Conservation (phyloP, 2,329 filamentous ascomycete genomes). For the Alternaria postmessia region DNA sequence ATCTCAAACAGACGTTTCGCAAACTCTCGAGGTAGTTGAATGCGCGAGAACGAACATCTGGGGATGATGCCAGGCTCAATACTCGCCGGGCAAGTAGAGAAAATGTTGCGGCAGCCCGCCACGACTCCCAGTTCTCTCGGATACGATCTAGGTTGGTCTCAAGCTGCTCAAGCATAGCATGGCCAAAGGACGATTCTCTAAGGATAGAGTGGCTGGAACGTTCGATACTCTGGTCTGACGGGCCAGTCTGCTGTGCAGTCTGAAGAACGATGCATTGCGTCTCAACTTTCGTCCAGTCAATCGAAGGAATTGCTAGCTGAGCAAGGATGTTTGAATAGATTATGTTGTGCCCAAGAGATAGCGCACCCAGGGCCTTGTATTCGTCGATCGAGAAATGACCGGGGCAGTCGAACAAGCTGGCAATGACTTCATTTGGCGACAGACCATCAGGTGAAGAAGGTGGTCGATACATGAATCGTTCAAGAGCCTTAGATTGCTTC, state of each 20-base stretch:
- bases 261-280: conserved; percentile 61
- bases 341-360: conserved; percentile 59
- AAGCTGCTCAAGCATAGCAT: conserved; percentile 25
- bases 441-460: conserved; percentile 32
- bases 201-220: conserved; percentile 52
- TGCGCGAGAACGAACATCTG: conserved; percentile 30
- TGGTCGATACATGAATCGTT: conserved; percentile 54
- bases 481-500: conserved; percentile 40
- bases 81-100: conserved; percentile 55
- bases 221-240: conserved; percentile 22
- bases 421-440: conserved; percentile 62
- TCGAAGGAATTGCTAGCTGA: conserved; percentile 49
- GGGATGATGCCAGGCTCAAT: conserved; percentile 50
- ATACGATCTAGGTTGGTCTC: conserved; percentile 17
- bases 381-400: conserved; percentile 60
- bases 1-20: conserved; percentile 51
- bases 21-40: conserved; percentile 43
- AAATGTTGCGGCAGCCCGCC: conserved; percentile 52
- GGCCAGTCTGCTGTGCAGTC: conserved; percentile 59
- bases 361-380: conserved; percentile 60
- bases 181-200: conserved; percentile 45
- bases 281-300: conserved; percentile 56
- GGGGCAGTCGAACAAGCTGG: conserved; percentile 54
- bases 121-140: conserved; percentile 50
- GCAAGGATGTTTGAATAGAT: conserved; percentile 11